phyloP scores from a whole-genome alignment of 495 filamentous ascomycete genomes.

The Trichoderma asperelloides region DNA sequence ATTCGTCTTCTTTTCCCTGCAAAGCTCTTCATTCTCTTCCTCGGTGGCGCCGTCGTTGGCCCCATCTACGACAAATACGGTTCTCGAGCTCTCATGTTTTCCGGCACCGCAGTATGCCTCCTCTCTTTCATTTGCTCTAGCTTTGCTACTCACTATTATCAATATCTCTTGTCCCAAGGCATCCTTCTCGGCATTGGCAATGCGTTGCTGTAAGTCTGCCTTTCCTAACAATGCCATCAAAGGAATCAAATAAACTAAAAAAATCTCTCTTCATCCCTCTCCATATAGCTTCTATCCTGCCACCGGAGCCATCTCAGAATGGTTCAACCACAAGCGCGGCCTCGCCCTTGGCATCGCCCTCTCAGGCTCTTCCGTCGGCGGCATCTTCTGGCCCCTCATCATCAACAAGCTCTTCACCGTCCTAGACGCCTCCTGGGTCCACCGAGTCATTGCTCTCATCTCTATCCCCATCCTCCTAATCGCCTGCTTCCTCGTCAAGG shows the following conservation, averaged over 20 bases:
- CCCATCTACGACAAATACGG: conserved; percentile 8
- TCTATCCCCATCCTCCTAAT: conserved; percentile 49
- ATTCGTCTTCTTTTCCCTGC: background rate
- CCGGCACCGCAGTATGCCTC: conserved; percentile 21
- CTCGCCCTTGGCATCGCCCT: conserved; percentile 58
- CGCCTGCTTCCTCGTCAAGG: conserved; percentile 49
- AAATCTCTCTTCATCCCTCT: background rate
- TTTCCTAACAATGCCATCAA: conserved; percentile 37
- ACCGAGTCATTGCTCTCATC: conserved; percentile 55
- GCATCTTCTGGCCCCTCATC: conserved; percentile 58
- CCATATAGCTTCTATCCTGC: conserved; percentile 43
- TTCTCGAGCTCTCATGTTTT: conserved; percentile 6
- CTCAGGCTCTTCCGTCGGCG: conserved; percentile 52
- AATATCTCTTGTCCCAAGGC: conserved; percentile 45
- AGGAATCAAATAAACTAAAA: background rate
- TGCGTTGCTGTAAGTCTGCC: conserved; percentile 37
- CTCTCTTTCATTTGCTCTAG: conserved; percentile 52
- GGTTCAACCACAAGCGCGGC: conserved; percentile 51
- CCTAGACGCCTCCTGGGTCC: conserved; percentile 56
- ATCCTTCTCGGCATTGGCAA: conserved; percentile 40
- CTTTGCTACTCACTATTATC: conserved; percentile 45
- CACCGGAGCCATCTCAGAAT: conserved; percentile 50
- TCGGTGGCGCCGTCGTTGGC: conserved; percentile 31
- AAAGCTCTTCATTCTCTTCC: conserved; percentile 34
- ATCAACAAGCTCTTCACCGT: conserved; percentile 44